Base-by-base conservation (phyloP, 495 filamentous ascomycete genomes). In the Filosporella fistucella region DNA sequence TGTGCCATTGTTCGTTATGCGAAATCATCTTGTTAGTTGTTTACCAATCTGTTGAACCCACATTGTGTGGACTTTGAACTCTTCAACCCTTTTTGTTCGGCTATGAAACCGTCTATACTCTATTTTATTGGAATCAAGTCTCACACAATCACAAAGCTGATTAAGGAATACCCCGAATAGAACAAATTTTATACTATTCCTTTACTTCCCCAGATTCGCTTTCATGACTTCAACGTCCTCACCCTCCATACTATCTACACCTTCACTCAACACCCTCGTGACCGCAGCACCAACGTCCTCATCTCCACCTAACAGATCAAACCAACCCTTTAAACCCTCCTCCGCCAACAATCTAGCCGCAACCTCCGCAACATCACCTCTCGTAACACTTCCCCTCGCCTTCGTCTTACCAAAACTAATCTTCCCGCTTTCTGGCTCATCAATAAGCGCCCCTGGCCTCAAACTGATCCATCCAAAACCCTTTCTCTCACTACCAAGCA, bases 351-450 rank as follows among this genome's bases (percentile, higher is more conserved):
- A 67, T 68, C 58, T 56, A 56, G 79, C 84, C 18, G 78, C 78
- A 32, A 88, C 74, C 47, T 75, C 71, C 12, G 88, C 89, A 16
- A 91, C 86, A 64, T 83, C 81, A 53, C 72, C 80, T 42, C 88
- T 71, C 16, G 72, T 77, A 32, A 86, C 75, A 13, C 49, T 68
- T 0, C 84, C 86, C 34, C 28, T 47, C 24, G 34, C 47, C 11
- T 23, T 40, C 32, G 51, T 62, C 1, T 74, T 83, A 3, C 89
- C 89, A 34, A 95, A 56, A 30, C 66, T 67, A 2, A 93, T 79
- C 52, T 68, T 75, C 3, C 82, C 74, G 2, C 74, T 79, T 7
- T 75, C 78, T 23, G 69, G 64, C 18, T 77, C 73, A 57, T 80
- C 66, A 8, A 64, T 84, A 67, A 95, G 61, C 3, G 48, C 43